Conservation (phyloP, 352 stramenopile species). For the Detonula confervacea region DNA sequence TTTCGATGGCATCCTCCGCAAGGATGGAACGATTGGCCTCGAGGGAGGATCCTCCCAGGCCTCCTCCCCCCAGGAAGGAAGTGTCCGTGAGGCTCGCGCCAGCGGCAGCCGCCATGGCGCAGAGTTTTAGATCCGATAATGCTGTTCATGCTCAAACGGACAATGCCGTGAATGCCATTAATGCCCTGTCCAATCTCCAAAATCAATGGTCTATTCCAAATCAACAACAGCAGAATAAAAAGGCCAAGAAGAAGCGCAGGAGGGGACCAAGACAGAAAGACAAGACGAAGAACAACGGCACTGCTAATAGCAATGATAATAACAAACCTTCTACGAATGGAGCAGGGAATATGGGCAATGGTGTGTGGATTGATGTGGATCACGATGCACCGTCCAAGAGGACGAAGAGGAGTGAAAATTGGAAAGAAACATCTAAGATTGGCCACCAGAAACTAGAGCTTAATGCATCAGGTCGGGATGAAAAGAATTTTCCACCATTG, state of each 20-base stretch:
- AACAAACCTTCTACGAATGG: neutral
- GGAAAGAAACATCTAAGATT: no score
- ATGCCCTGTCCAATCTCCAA: conserved; percentile 32
- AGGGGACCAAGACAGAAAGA: conserved; percentile 14
- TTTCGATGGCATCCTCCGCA: no score
- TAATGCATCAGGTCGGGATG: neutral
- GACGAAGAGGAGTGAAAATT: neutral
- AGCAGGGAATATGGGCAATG: neutral
- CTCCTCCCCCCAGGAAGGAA: no score
- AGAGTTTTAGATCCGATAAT: no score
- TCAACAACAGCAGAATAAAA: neutral
- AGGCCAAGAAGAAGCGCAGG: conserved; percentile 4
- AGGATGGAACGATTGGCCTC: no score
- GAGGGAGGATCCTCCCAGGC: no score
- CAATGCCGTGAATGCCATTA: conserved; percentile 31
- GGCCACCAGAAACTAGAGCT: no score
- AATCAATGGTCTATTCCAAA: conserved; percentile 13
- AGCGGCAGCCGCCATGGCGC: no score
- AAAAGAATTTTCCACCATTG: conserved; percentile 10
- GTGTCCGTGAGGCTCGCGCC: no score
- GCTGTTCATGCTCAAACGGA: conserved; percentile 16
- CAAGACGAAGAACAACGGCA: neutral
- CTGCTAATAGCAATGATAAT: neutral
- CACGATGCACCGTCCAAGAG: conserved; percentile 10
- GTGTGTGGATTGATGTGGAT: conserved; percentile 41